A percentile compares a stretch with the other conserved stretches of the same genome.
These are phyloP conservation scores for Rhynchosporium agropyri DNA, from an alignment of 2,329 filamentous ascomycete genomes.

Conservation along the genomic window DNA sequence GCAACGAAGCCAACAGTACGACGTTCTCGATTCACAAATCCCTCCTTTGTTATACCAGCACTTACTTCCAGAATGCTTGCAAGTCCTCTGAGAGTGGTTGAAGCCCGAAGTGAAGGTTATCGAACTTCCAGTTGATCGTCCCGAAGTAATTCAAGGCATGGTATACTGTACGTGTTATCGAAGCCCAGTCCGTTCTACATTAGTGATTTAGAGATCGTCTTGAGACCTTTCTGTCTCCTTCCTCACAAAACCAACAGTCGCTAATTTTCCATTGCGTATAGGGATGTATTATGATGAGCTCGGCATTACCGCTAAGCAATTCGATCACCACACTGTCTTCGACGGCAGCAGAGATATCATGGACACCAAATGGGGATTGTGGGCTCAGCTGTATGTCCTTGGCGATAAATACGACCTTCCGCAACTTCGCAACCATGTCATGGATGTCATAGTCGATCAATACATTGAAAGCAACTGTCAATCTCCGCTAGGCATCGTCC, in stretches of 20 bases:
- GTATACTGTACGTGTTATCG: constrained; percentile 11
- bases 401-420: constrained; percentile 21
- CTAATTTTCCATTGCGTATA: no score
- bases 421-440: constrained; percentile 22
- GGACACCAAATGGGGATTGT: not conserved
- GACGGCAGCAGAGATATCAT: not conserved
- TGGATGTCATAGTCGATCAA: constrained; percentile 9
- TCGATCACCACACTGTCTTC: not conserved
- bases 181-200: no score
- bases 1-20: not conserved
- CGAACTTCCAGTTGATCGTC: constrained; percentile 21
- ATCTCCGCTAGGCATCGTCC: not conserved
- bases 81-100: not conserved
- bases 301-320: constrained; percentile 1
- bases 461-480: not conserved
- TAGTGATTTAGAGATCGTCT: no score
- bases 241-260: no score
- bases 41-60: constrained; percentile 13
- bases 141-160: constrained; percentile 11
- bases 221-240: no score
- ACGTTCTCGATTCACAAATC: constrained; percentile 22
- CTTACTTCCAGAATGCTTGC: constrained; percentile 19
- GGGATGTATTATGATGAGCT: constrained; percentile 22
- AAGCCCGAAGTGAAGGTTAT: constrained; percentile 11
- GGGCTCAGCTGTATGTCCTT: constrained; percentile 18